Evolutionary conservation across 108 stramenopile species (phyloP).

Genomic region (Skeletonema menzelii): DNA sequence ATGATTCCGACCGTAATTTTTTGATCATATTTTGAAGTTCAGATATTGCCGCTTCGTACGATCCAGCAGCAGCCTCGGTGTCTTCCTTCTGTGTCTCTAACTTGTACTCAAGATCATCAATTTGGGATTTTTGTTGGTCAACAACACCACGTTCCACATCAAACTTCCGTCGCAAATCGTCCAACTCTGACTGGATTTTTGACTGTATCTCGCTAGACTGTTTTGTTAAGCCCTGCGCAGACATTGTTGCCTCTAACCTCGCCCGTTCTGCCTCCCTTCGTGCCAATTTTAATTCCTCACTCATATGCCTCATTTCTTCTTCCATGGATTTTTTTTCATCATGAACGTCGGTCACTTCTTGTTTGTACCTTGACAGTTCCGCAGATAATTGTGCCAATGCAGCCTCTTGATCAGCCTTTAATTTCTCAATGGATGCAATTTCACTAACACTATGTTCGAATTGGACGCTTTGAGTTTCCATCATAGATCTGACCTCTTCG

Average conservation of each 20-base stretch:
- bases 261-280: conserved; percentile 35
- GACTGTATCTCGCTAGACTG: background rate
- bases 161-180: conserved; percentile 28
- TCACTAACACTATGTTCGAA: conserved; percentile 45
- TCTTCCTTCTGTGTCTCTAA: conserved; percentile 30
- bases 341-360: conserved; percentile 32
- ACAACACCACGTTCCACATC: conserved; percentile 30
- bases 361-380: conserved; percentile 19
- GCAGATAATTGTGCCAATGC: conserved; percentile 21
- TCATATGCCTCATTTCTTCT: conserved; percentile 20
- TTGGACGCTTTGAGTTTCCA: conserved; percentile 39
- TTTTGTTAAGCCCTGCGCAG: background rate
- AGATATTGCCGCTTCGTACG: conserved; percentile 40
- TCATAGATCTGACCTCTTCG: conserved; percentile 41
- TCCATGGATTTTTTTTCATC: conserved; percentile 36
- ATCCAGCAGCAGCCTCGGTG: conserved; percentile 36
- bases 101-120: conserved; percentile 26
- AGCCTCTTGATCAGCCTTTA: conserved; percentile 24
- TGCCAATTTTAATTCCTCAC: conserved; percentile 24
- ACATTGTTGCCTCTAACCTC: conserved; percentile 20
- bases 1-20: conserved; percentile 17
- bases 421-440: conserved; percentile 33
- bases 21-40: conserved; percentile 32
- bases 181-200: conserved; percentile 11
- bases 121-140: conserved; percentile 29